Conservation (phyloP, 805 yeast species). For the Candida easanensis region DNA sequence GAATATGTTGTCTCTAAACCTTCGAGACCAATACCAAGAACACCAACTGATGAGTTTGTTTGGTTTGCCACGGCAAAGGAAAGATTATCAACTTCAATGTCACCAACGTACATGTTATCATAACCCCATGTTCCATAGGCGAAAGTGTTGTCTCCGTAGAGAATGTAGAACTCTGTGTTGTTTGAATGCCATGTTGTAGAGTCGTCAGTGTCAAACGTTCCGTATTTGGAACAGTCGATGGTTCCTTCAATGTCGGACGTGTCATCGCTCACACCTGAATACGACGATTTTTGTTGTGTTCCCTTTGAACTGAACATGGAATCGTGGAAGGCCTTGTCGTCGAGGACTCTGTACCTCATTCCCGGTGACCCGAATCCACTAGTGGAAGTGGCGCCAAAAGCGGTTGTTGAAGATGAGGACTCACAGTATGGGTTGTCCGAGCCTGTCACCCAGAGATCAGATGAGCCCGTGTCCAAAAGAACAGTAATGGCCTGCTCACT, state of each 20-base stretch:
- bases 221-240: conserved; percentile 37
- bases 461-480: conserved; percentile 73
- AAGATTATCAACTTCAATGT: conserved; percentile 46
- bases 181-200: conserved; percentile 35
- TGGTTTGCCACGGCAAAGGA: conserved; percentile 74
- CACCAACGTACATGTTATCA: conserved; percentile 58
- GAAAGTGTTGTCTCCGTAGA: conserved; percentile 47
- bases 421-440: conserved; percentile 46
- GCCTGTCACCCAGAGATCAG: conserved; percentile 66
- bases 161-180: conserved; percentile 37
- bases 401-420: conserved; percentile 11
- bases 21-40: conserved; percentile 68
- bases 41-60: conserved; percentile 64
- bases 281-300: not conserved
- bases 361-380: too few species aligned
- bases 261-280: not conserved
- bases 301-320: not conserved
- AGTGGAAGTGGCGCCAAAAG: too few species aligned
- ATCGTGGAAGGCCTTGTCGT: conserved; percentile 7
- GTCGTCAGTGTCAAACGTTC: conserved; percentile 33
- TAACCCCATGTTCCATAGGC: conserved; percentile 38
- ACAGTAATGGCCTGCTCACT: conserved; percentile 53
- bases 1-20: conserved; percentile 65
- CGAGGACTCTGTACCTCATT: conserved; percentile 13
- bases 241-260: conserved; percentile 2